phyloP scores from a whole-genome alignment of 2,329 filamentous ascomycete genomes.

The Lachnum nothofagi region DNA sequence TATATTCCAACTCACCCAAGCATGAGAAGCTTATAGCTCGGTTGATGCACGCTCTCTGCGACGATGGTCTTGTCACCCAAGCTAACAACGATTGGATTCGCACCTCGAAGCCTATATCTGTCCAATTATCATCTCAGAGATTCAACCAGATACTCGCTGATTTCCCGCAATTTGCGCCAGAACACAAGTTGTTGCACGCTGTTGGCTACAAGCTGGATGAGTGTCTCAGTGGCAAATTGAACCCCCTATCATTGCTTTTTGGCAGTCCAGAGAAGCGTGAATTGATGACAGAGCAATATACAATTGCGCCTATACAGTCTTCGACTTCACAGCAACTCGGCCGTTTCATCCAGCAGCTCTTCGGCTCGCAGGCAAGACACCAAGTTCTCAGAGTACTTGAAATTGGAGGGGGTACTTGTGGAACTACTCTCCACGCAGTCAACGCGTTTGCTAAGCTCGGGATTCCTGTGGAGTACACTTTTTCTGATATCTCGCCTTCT shows the following conservation, averaged over 20 bases:
- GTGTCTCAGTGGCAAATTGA: slow-evolving; percentile 22
- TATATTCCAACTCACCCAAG: slow-evolving; percentile 19
- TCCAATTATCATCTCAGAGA: slow-evolving; percentile 18
- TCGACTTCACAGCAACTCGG: slow-evolving; percentile 8
- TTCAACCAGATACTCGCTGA: slow-evolving; percentile 25
- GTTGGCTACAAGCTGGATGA: slow-evolving; percentile 18
- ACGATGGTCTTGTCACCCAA: slow-evolving; percentile 16
- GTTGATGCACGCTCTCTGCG: slow-evolving; percentile 28
- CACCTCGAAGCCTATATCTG: slow-evolving; percentile 11
- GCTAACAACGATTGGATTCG: slow-evolving; percentile 6
- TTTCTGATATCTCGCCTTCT: slow-evolving; percentile 39
- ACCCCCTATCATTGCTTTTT: slow-evolving; percentile 24
- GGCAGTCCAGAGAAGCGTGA: slow-evolving; percentile 19
- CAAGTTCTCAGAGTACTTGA: slow-evolving; percentile 37
- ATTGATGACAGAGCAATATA: slow-evolving; percentile 25
- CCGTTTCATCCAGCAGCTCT: slow-evolving; percentile 8
- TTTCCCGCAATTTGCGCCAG: slow-evolving; percentile 32
- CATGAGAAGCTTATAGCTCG: slow-evolving; percentile 29
- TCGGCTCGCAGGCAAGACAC: not conserved
- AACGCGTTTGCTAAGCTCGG: slow-evolving; percentile 22
- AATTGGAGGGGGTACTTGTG: slow-evolving; percentile 41
- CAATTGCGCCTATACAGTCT: slow-evolving; percentile 20
- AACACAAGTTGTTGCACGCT: slow-evolving; percentile 18
- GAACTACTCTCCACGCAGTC: slow-evolving; percentile 36
- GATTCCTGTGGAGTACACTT: slow-evolving; percentile 36